Percentiles rank a stretch among this genome's conserved stretches.
Conservation (phyloP, 768 basidiomycete species). For the Tulasnella sp. region DNA sequence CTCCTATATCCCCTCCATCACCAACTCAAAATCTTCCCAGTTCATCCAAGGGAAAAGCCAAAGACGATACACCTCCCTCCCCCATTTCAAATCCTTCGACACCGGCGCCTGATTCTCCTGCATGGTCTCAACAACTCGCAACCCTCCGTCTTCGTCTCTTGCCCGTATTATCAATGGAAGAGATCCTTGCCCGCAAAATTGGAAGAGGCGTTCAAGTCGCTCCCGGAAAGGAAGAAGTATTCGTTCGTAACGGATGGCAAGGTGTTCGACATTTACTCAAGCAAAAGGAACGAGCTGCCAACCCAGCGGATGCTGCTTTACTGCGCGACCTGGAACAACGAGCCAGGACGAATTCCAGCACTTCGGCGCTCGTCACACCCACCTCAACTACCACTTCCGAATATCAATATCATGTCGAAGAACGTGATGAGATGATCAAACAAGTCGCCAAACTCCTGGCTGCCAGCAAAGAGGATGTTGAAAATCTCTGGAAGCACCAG, state of each 20-base stretch:
- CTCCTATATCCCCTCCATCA: neutral
- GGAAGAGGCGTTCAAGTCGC: slow-evolving; percentile 13
- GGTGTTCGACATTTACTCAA: slow-evolving; percentile 1
- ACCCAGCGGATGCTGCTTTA: neutral
- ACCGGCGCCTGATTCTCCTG: neutral
- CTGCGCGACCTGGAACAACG: neutral
- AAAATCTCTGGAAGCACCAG: slow-evolving; percentile 7
- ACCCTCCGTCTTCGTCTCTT: slow-evolving; percentile 15
- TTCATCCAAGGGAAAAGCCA: slow-evolving; percentile 7
- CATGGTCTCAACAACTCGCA: slow-evolving; percentile 3
- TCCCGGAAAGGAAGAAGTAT: slow-evolving; percentile 12
- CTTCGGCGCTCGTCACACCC: neutral
- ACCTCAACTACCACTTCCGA: slow-evolving; percentile 8
- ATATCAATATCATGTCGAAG: neutral
- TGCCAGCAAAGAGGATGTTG: slow-evolving; percentile 2
- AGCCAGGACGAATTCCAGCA: neutral
- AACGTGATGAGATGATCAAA: neutral
- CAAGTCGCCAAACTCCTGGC: slow-evolving; percentile 8
- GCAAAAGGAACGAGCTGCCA: neutral
- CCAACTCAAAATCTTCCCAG: neutral
- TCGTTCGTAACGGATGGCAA: slow-evolving; percentile 17
- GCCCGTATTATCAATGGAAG: slow-evolving; percentile 16
- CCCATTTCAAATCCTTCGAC: neutral
- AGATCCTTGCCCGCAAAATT: slow-evolving; percentile 6
- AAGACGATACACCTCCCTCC: neutral